Conservation (phyloP, 495 filamentous ascomycete species). For the Sphaerosporella brunnea region DNA sequence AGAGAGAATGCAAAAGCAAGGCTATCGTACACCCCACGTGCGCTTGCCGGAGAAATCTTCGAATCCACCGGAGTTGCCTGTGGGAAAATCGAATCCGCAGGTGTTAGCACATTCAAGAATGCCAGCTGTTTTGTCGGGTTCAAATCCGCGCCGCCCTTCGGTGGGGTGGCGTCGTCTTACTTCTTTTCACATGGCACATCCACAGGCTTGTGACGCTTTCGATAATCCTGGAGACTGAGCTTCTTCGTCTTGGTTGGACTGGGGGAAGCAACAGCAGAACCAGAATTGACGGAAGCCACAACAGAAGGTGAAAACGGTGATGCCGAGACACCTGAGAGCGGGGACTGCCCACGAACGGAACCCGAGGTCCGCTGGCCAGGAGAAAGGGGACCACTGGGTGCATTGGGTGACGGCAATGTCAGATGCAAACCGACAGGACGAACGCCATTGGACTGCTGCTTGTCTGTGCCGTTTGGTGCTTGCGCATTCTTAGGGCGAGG, state of each 20-base stretch:
- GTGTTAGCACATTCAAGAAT: background rate
- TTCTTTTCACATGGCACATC: conserved; percentile 8
- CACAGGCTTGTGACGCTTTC: conserved; percentile 19
- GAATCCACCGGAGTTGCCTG: conserved; percentile 7
- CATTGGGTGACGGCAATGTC: conserved; percentile 10
- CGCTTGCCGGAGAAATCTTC: conserved; percentile 5
- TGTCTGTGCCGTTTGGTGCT: conserved; percentile 9
- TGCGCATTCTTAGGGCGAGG: conserved; percentile 10
- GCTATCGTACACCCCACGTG: conserved; percentile 15
- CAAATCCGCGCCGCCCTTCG: conserved; percentile 4
- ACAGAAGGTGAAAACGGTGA: conserved; percentile 2
- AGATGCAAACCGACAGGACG: conserved; percentile 17
- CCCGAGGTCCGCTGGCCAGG: background rate
- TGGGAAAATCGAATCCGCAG: background rate
- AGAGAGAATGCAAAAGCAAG: conserved; percentile 5
- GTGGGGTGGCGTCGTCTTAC: background rate
- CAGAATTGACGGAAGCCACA: background rate
- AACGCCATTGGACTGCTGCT: conserved; percentile 13
- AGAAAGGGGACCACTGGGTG: background rate
- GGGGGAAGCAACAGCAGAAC: conserved; percentile 25
- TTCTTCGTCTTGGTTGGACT: conserved; percentile 36
- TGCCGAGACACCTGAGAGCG: background rate
- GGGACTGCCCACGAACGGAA: background rate
- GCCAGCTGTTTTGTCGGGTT: background rate
- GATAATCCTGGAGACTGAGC: conserved; percentile 55